These are phyloP conservation scores for Phaeoacremonium minimum DNA, from an alignment of 2,329 filamentous ascomycete genomes.

Conservation along the genomic window DNA sequence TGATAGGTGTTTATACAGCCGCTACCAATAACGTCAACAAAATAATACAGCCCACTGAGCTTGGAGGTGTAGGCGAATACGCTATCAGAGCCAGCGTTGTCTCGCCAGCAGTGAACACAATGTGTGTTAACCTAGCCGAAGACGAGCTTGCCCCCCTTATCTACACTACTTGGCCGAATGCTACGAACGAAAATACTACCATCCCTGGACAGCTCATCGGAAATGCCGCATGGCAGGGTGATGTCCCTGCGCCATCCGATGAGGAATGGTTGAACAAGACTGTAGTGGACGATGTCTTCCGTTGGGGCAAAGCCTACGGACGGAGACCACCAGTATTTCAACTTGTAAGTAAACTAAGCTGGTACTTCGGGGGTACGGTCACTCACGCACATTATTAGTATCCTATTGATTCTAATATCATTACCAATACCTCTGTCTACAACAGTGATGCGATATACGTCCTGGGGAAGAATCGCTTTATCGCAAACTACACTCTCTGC, in stretches of 20 bases:
- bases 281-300: constrained; percentile 65
- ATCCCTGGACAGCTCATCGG: constrained; percentile 26
- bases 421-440: constrained; percentile 47
- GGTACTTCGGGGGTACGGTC: too few species aligned
- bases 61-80: constrained; percentile 65
- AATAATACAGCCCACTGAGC: constrained; percentile 65
- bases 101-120: constrained; percentile 65
- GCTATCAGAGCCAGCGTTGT: constrained; percentile 63
- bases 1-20: constrained; percentile 55
- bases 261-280: constrained; percentile 48
- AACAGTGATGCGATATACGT: constrained; percentile 59
- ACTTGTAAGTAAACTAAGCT: constrained; percentile 34
- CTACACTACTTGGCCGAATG: constrained; percentile 55
- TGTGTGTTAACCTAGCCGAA: constrained; percentile 63
- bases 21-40: constrained; percentile 56
- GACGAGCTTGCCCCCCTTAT: constrained; percentile 61
- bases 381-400: constrained; percentile 40
- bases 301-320: constrained; percentile 52
- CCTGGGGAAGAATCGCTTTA: constrained; percentile 43
- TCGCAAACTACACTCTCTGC: constrained; percentile 61
- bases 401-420: constrained; percentile 62
- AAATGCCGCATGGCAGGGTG: constrained; percentile 27
- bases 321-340: constrained; percentile 50
- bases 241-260: constrained; percentile 27
- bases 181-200: constrained; percentile 24